Conservation (phyloP, 2,329 filamentous ascomycete genomes). For the Nigrospora oryzae region DNA sequence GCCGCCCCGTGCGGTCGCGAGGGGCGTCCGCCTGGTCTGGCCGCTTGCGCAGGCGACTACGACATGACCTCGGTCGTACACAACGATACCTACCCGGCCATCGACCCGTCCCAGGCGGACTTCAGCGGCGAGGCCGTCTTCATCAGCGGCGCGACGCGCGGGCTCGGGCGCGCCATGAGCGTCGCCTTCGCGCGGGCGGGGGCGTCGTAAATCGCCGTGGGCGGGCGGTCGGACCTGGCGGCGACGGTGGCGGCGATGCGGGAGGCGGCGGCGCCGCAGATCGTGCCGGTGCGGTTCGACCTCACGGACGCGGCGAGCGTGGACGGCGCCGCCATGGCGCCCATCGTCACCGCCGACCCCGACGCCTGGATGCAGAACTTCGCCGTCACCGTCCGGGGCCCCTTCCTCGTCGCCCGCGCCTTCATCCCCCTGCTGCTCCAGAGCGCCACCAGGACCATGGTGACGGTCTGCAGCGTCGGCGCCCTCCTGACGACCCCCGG, state of each 20-base stretch:
- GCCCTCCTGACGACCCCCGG: constrained; percentile 18
- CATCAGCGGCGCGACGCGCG: constrained; percentile 25
- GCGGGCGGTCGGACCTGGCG: constrained; percentile 14
- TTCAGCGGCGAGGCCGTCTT: constrained; percentile 22
- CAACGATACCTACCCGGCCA: constrained; percentile 23
- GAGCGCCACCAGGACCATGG: constrained; percentile 24
- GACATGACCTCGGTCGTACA: constrained; percentile 19
- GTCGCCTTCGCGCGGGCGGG: constrained; percentile 25
- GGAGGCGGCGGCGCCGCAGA: constrained; percentile 16
- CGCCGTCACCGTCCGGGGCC: constrained; percentile 39
- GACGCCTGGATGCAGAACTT: constrained; percentile 29
- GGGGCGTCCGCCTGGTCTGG: too few relatives aligned
- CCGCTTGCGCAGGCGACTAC: constrained; percentile 1
- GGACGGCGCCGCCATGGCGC: constrained; percentile 8
- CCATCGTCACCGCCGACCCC: constrained; percentile 9
- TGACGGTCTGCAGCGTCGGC: constrained; percentile 32
- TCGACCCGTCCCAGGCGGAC: constrained; percentile 15
- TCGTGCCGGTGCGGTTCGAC: constrained; percentile 23
- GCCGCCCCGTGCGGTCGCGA: too few relatives aligned
- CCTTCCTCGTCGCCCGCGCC: constrained; percentile 33
- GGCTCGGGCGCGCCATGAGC: constrained; percentile 22
- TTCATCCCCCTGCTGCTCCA: constrained; percentile 32
- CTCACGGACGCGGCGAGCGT: constrained; percentile 21
- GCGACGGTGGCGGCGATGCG: constrained; percentile 12
- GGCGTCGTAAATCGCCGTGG: constrained; percentile 25